Evolutionary conservation across 1,284 basidiomycete genomes (phyloP).

Genomic region (Apiotrichum sp.): DNA sequence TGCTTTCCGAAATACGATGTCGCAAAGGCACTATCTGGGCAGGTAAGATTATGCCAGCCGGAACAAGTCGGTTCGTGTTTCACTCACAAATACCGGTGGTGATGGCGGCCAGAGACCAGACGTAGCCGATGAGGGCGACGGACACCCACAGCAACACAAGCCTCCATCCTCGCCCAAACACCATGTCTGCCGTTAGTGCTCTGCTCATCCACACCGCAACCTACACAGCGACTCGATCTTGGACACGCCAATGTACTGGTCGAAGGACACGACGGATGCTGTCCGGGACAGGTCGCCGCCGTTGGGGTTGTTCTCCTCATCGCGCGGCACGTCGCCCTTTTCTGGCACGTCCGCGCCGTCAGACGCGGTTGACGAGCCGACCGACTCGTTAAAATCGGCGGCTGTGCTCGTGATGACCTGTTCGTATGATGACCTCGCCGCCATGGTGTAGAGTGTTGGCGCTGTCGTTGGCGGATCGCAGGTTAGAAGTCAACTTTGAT

Average conservation of each 20-base stretch:
- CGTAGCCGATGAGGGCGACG: conserved; percentile 28
- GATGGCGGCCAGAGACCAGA: conserved; percentile 21
- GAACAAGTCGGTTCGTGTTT: neutral
- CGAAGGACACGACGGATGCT: neutral
- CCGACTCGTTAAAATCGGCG: too few relatives aligned
- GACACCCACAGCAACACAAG: conserved; percentile 28
- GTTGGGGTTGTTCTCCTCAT: neutral
- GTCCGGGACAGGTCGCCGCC: neutral
- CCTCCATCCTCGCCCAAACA: conserved; percentile 25
- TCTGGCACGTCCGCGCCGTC: too few relatives aligned
- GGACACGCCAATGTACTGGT: conserved; percentile 35
- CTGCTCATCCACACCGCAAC: neutral
- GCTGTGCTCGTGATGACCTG: too few relatives aligned
- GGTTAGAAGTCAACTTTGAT: too few relatives aligned
- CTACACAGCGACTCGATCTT: conserved; percentile 38
- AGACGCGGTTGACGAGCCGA: too few relatives aligned
- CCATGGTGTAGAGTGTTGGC: too few relatives aligned
- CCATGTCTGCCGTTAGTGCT: conserved; percentile 20
- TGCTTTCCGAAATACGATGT: conserved; percentile 41
- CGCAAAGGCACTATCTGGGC: conserved; percentile 29
- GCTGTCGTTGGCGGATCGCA: too few relatives aligned
- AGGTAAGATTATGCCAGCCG: neutral
- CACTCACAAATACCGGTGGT: conserved; percentile 27
- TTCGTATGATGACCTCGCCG: too few relatives aligned
- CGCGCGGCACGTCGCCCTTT: too few relatives aligned